phyloP scores from a whole-genome alignment of 768 basidiomycete genomes.

The Phallus indusiatus region DNA sequence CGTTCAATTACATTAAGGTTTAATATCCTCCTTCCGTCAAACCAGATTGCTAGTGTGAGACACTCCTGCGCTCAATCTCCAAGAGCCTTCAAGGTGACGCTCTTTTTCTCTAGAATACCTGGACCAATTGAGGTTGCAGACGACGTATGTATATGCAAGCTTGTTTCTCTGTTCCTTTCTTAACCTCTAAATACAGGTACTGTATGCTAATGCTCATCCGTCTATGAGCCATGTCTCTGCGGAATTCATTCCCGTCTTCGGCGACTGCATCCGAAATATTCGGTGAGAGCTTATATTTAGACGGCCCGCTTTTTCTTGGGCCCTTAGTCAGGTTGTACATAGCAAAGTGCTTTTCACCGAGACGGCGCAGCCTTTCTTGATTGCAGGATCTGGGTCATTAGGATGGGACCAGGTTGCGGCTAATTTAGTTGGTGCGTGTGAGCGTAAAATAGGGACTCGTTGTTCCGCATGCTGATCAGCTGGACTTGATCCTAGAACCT shows the following conservation, averaged over 20 bases:
- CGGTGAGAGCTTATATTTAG: slow-evolving; percentile 32
- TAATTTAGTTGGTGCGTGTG: slow-evolving; percentile 52
- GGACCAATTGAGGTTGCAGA: slow-evolving; percentile 58
- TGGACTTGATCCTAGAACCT: slow-evolving; percentile 30
- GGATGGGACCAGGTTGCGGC: slow-evolving; percentile 96
- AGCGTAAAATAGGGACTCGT: slow-evolving; percentile 14
- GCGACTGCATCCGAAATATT: slow-evolving; percentile 81
- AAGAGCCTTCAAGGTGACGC: too few relatives aligned
- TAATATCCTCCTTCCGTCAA: neutral
- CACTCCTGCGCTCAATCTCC: too few relatives aligned
- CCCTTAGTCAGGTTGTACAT: neutral
- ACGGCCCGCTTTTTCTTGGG: neutral
- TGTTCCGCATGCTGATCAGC: neutral
- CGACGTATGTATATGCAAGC: slow-evolving; percentile 29
- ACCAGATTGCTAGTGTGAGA: slow-evolving; percentile 42
- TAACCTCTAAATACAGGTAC: slow-evolving; percentile 40
- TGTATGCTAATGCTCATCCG: slow-evolving; percentile 89
- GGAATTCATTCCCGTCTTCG: slow-evolving; percentile 82
- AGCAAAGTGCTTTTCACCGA: slow-evolving; percentile 74
- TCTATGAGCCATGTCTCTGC: slow-evolving; percentile 82
- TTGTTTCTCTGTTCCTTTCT: neutral
- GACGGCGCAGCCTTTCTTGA: slow-evolving; percentile 80
- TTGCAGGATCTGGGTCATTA: slow-evolving; percentile 90
- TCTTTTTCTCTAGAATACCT: slow-evolving; percentile 38
- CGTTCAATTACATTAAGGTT: slow-evolving; percentile 18